phyloP scores from a whole-genome alignment of 1,284 basidiomycete genomes.

The Irpex sp. region DNA sequence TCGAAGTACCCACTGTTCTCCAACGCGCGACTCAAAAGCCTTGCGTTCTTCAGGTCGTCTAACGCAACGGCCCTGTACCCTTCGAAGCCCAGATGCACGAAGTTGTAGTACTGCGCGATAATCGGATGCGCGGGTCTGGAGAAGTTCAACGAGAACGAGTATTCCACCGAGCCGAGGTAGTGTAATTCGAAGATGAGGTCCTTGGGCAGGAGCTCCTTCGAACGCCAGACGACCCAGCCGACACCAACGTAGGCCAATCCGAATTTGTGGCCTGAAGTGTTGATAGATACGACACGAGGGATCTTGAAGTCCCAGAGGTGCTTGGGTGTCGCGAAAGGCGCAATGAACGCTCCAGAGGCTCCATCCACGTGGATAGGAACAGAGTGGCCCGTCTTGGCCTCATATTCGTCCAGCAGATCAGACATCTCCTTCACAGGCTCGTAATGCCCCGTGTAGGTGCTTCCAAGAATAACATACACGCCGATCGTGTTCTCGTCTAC shows the following conservation, averaged over 20 bases:
- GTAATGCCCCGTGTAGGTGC: slow-evolving; percentile 92
- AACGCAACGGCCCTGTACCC: slow-evolving; percentile 78
- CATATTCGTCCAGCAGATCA: slow-evolving; percentile 82
- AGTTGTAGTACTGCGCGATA: slow-evolving; percentile 91
- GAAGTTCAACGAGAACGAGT: slow-evolving; percentile 92
- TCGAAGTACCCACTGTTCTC: slow-evolving; percentile 79
- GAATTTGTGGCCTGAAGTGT: slow-evolving; percentile 88
- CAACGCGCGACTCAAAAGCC: slow-evolving; percentile 82
- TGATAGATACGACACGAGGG: slow-evolving; percentile 87
- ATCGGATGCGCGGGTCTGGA: slow-evolving; percentile 89
- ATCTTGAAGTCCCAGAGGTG: slow-evolving; percentile 86
- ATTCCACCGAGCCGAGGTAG: slow-evolving; percentile 59
- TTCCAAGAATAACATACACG: slow-evolving; percentile 76
- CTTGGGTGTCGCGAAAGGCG: slow-evolving; percentile 80
- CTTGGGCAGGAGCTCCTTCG: slow-evolving; percentile 74
- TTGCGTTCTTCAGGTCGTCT: slow-evolving; percentile 79
- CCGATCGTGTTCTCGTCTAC: slow-evolving; percentile 94
- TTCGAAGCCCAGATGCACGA: slow-evolving; percentile 80
- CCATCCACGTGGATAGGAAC: slow-evolving; percentile 88
- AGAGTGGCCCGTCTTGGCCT: slow-evolving; percentile 73
- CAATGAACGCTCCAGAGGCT: slow-evolving; percentile 82
- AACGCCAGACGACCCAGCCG: slow-evolving; percentile 86
- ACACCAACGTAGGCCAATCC: slow-evolving; percentile 86
- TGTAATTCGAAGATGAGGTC: slow-evolving; percentile 94
- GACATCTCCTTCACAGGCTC: slow-evolving; percentile 90